Evolutionary conservation across 139 green algal genomes (phyloP), one percentile per base, ranked within the genome.

Genomic region (Chlorella ohadii): DNA sequence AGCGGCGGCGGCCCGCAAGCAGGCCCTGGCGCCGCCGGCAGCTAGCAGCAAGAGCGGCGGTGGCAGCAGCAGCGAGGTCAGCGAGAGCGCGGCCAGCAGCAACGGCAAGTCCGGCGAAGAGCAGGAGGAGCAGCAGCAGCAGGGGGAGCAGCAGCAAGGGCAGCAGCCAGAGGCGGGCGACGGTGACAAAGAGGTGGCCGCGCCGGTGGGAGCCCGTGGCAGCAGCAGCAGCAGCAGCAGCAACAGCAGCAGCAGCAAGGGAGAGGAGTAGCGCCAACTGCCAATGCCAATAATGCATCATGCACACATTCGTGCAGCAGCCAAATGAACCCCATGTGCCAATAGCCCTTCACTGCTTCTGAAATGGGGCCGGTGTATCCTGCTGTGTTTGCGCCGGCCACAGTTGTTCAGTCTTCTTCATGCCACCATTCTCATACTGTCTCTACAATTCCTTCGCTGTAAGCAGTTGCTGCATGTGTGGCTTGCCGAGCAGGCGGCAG

Each of bases 181-280:
- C 68, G 17, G 68, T 22, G 31, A 20, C n/a, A 17, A 28, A 55
- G 68, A 28, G 3, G 36, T 36, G 0, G 68, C 65, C 12, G n/a
- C 65, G 2, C 17, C 33, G 16, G 31, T 31, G 9, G 68, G 36
- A 0, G 36, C 36, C 20, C 28, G 36, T 36, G 47, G 34, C 36
- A 75, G 68, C 68, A 75, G 68, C 20, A 33, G 17, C 68, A 75
- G 68, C 68, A 75, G n/a, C n/a, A n/a, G n/a, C n/a, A n/a, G n/a
- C n/a, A n/a, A n/a, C 36, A 75, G 68, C 68, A 75, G 68, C 20
- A 33, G 17, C 68, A 75, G 68, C 68, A 75, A 31, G 67, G 17
- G 17, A 33, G 68, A 56, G 68, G 68, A 55, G 34, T 75, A 68
- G 27, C 51, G 51, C 12, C 51, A 9, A 59, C 51, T 23, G 51